Evolutionary conservation across 495 filamentous ascomycete genomes (phyloP).

Genomic region (Margaritispora aquatica): DNA sequence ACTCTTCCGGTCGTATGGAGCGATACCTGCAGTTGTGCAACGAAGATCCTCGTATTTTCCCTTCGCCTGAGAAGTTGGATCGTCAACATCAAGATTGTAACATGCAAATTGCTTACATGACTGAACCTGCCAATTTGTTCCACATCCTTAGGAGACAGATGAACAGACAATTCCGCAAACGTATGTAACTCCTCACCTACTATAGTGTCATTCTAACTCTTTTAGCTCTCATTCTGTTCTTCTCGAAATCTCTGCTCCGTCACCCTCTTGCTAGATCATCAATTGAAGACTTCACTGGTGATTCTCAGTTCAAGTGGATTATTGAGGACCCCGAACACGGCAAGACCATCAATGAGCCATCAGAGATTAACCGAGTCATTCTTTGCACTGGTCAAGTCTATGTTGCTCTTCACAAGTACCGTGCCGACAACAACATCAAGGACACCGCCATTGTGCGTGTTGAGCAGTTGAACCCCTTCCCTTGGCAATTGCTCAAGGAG

Average conservation of each 20-base stretch:
- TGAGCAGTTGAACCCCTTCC: constrained; percentile 98
- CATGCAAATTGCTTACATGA: constrained; percentile 97
- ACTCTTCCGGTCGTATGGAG: constrained; percentile 96
- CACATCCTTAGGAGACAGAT: constrained; percentile 95
- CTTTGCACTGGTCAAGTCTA: constrained; percentile 95
- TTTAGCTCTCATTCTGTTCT: constrained; percentile 88
- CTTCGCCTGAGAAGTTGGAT: constrained; percentile 76
- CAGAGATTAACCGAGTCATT: constrained; percentile 90
- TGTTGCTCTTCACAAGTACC: constrained; percentile 83
- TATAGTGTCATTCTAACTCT: background rate
- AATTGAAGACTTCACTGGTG: constrained; percentile 82
- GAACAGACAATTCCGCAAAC: constrained; percentile 98
- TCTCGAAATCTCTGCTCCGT: constrained; percentile 90
- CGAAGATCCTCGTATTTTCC: constrained; percentile 93
- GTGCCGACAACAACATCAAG: constrained; percentile 73
- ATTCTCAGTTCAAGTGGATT: constrained; percentile 94
- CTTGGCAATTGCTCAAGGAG: constrained; percentile 91
- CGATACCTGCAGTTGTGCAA: constrained; percentile 96
- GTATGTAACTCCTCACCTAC: constrained; percentile 45
- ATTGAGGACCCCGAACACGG: constrained; percentile 81
- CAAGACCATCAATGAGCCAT: constrained; percentile 63
- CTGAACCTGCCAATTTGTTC: constrained; percentile 87
- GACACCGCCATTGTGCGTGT: constrained; percentile 90
- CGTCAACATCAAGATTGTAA: constrained; percentile 99
- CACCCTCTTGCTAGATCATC: constrained; percentile 85